Evolutionary conservation across 2,329 filamentous ascomycete genomes (phyloP).

Genomic region (Exophiala xenobiotica): DNA sequence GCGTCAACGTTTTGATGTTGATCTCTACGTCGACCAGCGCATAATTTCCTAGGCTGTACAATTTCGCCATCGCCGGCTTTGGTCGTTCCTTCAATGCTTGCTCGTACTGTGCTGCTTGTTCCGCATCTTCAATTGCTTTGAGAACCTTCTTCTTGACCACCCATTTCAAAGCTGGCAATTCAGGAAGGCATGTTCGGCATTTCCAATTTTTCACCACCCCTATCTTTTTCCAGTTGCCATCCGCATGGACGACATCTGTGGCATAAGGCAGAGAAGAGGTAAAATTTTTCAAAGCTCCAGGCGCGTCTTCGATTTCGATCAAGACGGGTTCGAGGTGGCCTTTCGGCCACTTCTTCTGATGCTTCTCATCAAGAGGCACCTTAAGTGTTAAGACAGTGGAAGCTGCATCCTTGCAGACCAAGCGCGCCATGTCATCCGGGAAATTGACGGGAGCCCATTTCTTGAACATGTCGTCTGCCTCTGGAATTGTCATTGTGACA

Average conservation of each 20-base stretch:
- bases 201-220: not conserved
- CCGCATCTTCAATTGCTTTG: slow-evolving; percentile 52
- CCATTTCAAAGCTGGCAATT: slow-evolving; percentile 17
- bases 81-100: slow-evolving; percentile 50
- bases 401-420: too few relatives aligned
- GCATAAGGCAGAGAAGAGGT: slow-evolving; percentile 12
- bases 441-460: slow-evolving; percentile 13
- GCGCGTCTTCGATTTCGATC: slow-evolving; percentile 16
- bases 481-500: slow-evolving; percentile 4
- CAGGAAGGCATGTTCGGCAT: slow-evolving; percentile 19
- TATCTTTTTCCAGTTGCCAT: slow-evolving; percentile 1
- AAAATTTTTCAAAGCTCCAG: slow-evolving; percentile 15
- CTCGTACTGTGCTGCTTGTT: slow-evolving; percentile 53
- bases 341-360: slow-evolving; percentile 3
- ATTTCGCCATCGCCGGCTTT: slow-evolving; percentile 40
- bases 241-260: slow-evolving; percentile 3
- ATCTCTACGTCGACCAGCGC: slow-evolving; percentile 36
- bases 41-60: slow-evolving; percentile 26
- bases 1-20: slow-evolving; percentile 44
- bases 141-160: slow-evolving; percentile 34
- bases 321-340: too few relatives aligned
- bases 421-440: too few relatives aligned
- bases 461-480: slow-evolving; percentile 3
- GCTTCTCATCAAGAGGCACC: slow-evolving; percentile 3
- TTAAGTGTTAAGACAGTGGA: slow-evolving; percentile 9